Base-by-base conservation (phyloP, 345 rosid species). In the Dimocarpus longan region DNA sequence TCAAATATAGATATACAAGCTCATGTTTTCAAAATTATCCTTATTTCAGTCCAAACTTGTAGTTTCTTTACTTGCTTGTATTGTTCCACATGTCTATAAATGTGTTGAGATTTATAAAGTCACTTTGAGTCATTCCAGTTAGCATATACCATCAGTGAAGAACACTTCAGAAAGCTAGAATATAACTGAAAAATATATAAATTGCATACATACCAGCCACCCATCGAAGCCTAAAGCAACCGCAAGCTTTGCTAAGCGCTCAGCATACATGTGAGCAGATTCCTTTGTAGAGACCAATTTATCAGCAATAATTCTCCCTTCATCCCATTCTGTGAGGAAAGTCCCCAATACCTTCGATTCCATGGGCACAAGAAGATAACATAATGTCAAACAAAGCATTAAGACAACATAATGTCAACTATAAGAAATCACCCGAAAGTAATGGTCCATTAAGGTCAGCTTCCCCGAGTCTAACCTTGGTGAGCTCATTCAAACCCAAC, bases 241-340 rank as follows among this genome's bases (percentile, higher is more conserved):
- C 39, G 95, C 89, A 73, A 93, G 97, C 81, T 95, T 90, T 5
- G 88, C 86, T 84, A 95, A 88, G 67, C 87, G 84, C 75, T 91
- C 93, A 6, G 97, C 98, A 86, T 88, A 88, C 78, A 81, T 80
- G 21, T 71, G 86, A 82, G 96, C 90, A 65, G 96, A 90, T 84
- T 90, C 96, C 86, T 86, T 84, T 7, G 96, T 88, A 2, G 85
- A 79, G 26, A 95, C 86, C 85, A 95, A 80, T 73, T 90, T 82
- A 73, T 88, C 79, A 76, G 96, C 88, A 73, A 76, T 76, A 37
- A 67, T 67, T 84, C 56, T 82, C n/a, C 99, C 98, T 82, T 86
- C 95, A 64, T 87, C 90, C 97, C 96, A 86, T 82, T 95, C 99
- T 54, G 94, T 80, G 82, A 95, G 88, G 86, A 93, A 93, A 43